Conservation (phyloP, 73 alveolate genomes). For the Uronychia setigera region DNA sequence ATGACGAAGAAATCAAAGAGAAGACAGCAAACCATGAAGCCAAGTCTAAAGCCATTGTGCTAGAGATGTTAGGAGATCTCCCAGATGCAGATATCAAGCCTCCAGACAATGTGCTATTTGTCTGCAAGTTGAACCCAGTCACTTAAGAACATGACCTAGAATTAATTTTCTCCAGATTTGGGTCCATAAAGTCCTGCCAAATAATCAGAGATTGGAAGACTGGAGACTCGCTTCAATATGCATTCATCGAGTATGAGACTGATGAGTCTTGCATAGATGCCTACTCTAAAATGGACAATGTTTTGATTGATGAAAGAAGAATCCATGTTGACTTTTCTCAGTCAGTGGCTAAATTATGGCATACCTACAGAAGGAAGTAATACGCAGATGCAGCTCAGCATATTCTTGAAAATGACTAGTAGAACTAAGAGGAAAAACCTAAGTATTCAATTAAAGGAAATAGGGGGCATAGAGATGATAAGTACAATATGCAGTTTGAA, state of each 20-base stretch:
- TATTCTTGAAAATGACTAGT: neutral
- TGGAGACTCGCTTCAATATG: slow-evolving; percentile 98
- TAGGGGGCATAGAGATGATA: neutral
- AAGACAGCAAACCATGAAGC: slow-evolving; percentile 81
- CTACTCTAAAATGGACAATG: slow-evolving; percentile 92
- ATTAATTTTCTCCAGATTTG: slow-evolving; percentile 92
- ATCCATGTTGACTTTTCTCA: slow-evolving; percentile 96
- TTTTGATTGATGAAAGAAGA: slow-evolving; percentile 92
- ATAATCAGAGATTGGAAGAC: slow-evolving; percentile 99
- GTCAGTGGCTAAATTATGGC: slow-evolving; percentile 89
- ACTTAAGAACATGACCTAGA: slow-evolving; percentile 96
- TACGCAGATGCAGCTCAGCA: slow-evolving; percentile 56
- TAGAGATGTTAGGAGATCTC: slow-evolving; percentile 97
- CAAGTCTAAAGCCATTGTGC: slow-evolving; percentile 88
- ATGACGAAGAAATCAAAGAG: slow-evolving; percentile 40
- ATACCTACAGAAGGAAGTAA: slow-evolving; percentile 45
- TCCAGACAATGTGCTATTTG: slow-evolving; percentile 98
- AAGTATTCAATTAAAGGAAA: slow-evolving; percentile 5
- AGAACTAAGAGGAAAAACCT: neutral
- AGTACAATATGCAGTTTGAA: neutral
- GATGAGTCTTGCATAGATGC: slow-evolving; percentile 97
- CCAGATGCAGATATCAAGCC: slow-evolving; percentile 99
- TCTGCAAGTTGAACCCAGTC: slow-evolving; percentile 97
- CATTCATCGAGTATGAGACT: slow-evolving; percentile 98
- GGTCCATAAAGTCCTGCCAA: slow-evolving; percentile 94